These are phyloP conservation scores for Candida peoriensis DNA, from an alignment of 805 yeast species.

Conservation along the genomic window DNA sequence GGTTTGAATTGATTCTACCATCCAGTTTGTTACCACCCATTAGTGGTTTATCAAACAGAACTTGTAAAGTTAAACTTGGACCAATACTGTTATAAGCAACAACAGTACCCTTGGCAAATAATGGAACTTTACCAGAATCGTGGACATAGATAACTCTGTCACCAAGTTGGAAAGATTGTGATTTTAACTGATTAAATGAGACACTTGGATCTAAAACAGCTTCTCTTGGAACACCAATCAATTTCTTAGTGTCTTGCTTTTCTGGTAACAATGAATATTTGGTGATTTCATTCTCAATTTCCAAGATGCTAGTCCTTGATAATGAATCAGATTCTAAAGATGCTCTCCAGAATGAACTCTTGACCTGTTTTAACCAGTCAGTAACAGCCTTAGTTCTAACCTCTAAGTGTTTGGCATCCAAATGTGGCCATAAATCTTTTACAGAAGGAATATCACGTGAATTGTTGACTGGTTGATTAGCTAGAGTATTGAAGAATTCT, in stretches of 20 bases:
- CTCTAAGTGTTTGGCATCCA: slow-evolving; percentile 25
- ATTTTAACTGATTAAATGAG: slow-evolving; percentile 64
- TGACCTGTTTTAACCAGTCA: slow-evolving; percentile 43
- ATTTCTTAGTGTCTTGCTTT: slow-evolving; percentile 45
- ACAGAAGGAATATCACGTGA: slow-evolving; percentile 26
- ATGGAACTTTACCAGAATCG: slow-evolving; percentile 84
- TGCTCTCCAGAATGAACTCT: slow-evolving; percentile 54
- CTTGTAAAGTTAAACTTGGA: slow-evolving; percentile 53
- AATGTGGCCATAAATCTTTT: slow-evolving; percentile 30
- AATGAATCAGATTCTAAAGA: slow-evolving; percentile 75
- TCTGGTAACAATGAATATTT: slow-evolving; percentile 41
- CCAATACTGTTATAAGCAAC: slow-evolving; percentile 65
- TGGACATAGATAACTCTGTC: slow-evolving; percentile 85
- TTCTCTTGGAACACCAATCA: slow-evolving; percentile 77
- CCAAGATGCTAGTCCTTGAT: slow-evolving; percentile 56
- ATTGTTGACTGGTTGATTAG: slow-evolving; percentile 20
- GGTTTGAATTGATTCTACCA: slow-evolving; percentile 68
- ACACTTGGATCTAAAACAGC: slow-evolving; percentile 75
- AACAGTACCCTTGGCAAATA: slow-evolving; percentile 86
- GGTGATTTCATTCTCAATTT: slow-evolving; percentile 59
- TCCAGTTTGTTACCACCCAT: slow-evolving; percentile 79
- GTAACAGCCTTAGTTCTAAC: slow-evolving; percentile 26
- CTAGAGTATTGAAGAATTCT: slow-evolving; percentile 43
- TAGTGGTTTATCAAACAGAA: slow-evolving; percentile 78
- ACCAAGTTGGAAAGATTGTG: slow-evolving; percentile 78